Evolutionary conservation across 1,284 basidiomycete genomes (phyloP).

Genomic region (Lentinula novae-zelandiae): DNA sequence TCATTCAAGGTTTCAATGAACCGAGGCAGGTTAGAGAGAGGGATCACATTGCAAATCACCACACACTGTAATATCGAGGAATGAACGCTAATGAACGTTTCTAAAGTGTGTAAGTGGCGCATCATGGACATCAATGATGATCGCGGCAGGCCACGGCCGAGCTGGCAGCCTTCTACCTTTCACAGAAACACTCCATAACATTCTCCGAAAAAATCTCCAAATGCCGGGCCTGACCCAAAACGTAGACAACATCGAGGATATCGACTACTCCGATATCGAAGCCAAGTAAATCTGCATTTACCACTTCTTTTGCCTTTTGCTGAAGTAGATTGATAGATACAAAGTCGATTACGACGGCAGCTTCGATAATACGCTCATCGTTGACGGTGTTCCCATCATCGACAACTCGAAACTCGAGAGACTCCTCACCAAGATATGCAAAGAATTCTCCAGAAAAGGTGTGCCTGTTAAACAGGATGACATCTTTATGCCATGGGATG

Average conservation of each 20-base stretch:
- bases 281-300: conserved; percentile 57
- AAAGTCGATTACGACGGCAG: conserved; percentile 76
- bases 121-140: neutral
- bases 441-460: conserved; percentile 81
- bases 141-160: neutral
- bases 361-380: conserved; percentile 83
- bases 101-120: neutral
- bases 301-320: neutral
- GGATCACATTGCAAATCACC: neutral
- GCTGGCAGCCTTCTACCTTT: neutral
- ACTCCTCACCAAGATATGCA: conserved; percentile 75
- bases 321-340: conserved; percentile 56
- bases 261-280: conserved; percentile 95
- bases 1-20: neutral
- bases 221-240: conserved; percentile 33
- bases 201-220: conserved; percentile 19
- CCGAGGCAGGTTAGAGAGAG: neutral
- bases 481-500: conserved; percentile 85
- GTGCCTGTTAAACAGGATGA: conserved; percentile 73
- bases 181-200: neutral
- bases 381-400: conserved; percentile 86
- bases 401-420: conserved; percentile 79
- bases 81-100: neutral
- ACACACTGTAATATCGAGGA: neutral
- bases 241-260: conserved; percentile 55